phyloP scores from a whole-genome alignment of 2,329 filamentous ascomycete genomes.

The Talaromyces islandicus region DNA sequence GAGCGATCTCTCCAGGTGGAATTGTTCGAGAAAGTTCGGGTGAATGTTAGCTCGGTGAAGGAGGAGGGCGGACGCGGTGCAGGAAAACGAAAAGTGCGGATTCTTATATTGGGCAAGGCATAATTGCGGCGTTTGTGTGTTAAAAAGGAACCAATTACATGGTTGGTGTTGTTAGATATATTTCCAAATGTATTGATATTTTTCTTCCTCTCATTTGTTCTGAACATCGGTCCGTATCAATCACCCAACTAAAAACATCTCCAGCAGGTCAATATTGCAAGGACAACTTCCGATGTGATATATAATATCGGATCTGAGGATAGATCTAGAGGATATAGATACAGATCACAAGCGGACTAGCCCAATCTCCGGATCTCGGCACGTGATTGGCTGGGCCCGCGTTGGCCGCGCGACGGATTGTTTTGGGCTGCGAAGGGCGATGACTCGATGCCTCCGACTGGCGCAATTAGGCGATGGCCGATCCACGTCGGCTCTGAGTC shows the following conservation, averaged over 20 bases:
- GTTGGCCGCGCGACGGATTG: constrained; percentile 10
- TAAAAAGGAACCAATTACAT: background rate
- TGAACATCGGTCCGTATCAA: no score
- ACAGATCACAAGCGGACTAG: background rate
- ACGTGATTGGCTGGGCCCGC: background rate
- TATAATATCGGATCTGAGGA: no score
- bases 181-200: background rate
- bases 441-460: background rate
- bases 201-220: background rate
- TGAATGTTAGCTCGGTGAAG: constrained; percentile 85
- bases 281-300: no score
- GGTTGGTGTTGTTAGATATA: background rate
- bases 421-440: background rate
- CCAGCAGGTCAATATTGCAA: no score
- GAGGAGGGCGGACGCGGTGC: constrained; percentile 68
- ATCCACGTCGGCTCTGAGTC: background rate
- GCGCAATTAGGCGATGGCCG: background rate
- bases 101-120: constrained; percentile 31
- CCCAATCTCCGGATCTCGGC: background rate
- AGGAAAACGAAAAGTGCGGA: constrained; percentile 70
- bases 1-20: constrained; percentile 54
- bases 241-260: background rate
- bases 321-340: no score
- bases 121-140: background rate
- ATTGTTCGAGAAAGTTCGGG: constrained; percentile 85